phyloP scores from a whole-genome alignment of 805 yeast species.

The Saturnispora sekii region DNA sequence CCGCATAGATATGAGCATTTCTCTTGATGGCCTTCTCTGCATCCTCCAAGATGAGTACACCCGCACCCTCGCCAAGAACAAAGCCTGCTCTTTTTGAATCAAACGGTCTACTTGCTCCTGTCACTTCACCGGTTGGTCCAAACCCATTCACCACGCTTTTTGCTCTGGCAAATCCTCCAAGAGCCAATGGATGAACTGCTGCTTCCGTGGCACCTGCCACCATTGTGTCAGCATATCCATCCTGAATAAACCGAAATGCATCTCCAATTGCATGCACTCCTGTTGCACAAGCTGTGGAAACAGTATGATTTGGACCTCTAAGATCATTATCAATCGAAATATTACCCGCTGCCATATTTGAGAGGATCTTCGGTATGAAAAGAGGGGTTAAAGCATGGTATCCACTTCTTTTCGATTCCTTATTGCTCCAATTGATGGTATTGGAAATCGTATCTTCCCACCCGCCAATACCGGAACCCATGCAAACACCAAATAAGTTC shows the following conservation, averaged over 20 bases:
- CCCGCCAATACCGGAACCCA: constrained; percentile 92
- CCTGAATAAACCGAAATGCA: constrained; percentile 69
- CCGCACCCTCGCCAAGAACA: constrained; percentile 90
- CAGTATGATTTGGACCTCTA: constrained; percentile 81
- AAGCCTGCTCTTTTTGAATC: constrained; percentile 75
- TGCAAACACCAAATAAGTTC: constrained; percentile 56
- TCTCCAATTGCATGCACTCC: constrained; percentile 94
- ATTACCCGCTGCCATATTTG: constrained; percentile 93
- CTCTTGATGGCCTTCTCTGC: constrained; percentile 64
- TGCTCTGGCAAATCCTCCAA: constrained; percentile 89
- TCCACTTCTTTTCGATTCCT: constrained; percentile 29
- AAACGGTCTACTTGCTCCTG: constrained; percentile 75
- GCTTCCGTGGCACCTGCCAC: constrained; percentile 94
- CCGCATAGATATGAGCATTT: constrained; percentile 66
- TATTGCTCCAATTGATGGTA: constrained; percentile 35
- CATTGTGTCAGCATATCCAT: constrained; percentile 78
- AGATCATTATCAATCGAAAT: constrained; percentile 70
- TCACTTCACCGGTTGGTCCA: constrained; percentile 50
- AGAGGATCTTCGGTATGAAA: constrained; percentile 71
- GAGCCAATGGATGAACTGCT: constrained; percentile 72
- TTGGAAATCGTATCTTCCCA: constrained; percentile 63
- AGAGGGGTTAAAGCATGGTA: constrained; percentile 74
- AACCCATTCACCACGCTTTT: constrained; percentile 54
- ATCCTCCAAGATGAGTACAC: constrained; percentile 67
- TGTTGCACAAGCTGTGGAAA: constrained; percentile 94